These are phyloP conservation scores for Solanum bukasovii DNA, from an alignment of 257 asterid species.

Conservation along the genomic window DNA sequence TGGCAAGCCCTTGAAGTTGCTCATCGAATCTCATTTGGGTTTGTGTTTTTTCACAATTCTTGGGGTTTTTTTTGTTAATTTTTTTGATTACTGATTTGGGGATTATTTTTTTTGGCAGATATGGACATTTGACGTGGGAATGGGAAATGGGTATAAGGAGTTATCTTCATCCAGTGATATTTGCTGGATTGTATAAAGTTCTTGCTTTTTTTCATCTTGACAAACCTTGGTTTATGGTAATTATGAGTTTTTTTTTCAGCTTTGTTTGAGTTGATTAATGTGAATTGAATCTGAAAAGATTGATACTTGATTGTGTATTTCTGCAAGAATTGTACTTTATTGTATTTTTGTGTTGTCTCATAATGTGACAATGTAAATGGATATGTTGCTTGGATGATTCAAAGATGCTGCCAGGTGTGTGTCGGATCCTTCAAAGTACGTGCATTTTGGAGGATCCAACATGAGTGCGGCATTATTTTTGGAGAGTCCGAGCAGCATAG, in stretches of 20 bases:
- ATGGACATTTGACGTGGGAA: slow-evolving; percentile 81
- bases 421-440: neutral
- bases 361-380: neutral
- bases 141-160: slow-evolving; percentile 88
- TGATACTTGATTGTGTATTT: neutral
- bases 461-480: neutral
- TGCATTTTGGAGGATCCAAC: neutral
- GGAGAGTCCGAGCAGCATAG: neutral
- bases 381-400: neutral
- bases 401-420: neutral
- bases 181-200: slow-evolving; percentile 74
- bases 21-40: slow-evolving; percentile 76
- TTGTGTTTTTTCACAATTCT: neutral
- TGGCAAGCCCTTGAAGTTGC: slow-evolving; percentile 91
- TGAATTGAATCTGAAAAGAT: neutral
- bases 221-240: slow-evolving; percentile 87
- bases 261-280: neutral
- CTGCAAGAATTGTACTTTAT: neutral
- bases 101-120: slow-evolving; percentile 24
- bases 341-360: neutral
- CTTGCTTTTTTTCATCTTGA: slow-evolving; percentile 60
- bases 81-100: neutral
- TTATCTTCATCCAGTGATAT: slow-evolving; percentile 78
- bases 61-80: neutral
- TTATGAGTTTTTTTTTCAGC: neutral